Percentiles rank a stretch among this genome's conserved stretches.
These are phyloP conservation scores for Porodaedalea pini DNA, from an alignment of 1,284 basidiomycete genomes.

Conservation along the genomic window DNA sequence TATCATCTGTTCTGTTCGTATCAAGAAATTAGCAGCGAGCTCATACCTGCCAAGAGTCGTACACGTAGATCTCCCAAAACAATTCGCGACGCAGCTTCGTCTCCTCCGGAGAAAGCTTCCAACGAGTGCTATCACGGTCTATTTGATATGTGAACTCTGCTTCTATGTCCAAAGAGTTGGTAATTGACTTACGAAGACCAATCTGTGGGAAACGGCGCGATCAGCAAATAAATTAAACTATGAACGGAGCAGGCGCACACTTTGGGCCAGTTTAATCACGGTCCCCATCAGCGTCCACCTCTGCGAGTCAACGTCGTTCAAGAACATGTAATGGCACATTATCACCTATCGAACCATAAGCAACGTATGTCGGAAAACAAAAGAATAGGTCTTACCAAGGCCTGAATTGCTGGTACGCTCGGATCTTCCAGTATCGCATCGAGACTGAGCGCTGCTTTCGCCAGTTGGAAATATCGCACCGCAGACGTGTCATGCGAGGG, in stretches of 20 bases:
- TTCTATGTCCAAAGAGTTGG: conserved; percentile 6
- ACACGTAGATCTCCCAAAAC: conserved; percentile 62
- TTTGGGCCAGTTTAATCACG: conserved; percentile 62
- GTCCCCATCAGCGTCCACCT: conserved; percentile 68
- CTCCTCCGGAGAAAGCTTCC: conserved; percentile 57
- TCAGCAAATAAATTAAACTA: conserved; percentile 14
- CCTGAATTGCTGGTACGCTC: conserved; percentile 58
- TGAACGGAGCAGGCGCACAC: conserved; percentile 43
- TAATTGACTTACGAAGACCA: conserved; percentile 53
- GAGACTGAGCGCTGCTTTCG: conserved; percentile 52
- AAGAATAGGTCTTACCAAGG: conserved; percentile 45
- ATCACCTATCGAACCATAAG: conserved; percentile 42
- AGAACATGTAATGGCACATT: conserved; percentile 70
- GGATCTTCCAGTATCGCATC: conserved; percentile 63
- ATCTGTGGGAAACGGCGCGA: conserved; percentile 38
- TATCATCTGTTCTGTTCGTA: conserved; percentile 11
- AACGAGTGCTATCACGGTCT: conserved; percentile 68
- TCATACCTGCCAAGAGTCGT: conserved; percentile 67
- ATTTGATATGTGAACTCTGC: conserved; percentile 2
- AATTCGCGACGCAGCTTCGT: conserved; percentile 57
- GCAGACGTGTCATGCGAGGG: conserved; percentile 49
- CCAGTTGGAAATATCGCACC: conserved; percentile 56
- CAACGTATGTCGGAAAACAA: conserved; percentile 20
- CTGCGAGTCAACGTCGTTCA: conserved; percentile 59
- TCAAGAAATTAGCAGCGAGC: background rate